A percentile compares a stretch with the other conserved stretches of the same genome.
Conservation (phyloP, 768 basidiomycete species). For the Sutorius australiensis region DNA sequence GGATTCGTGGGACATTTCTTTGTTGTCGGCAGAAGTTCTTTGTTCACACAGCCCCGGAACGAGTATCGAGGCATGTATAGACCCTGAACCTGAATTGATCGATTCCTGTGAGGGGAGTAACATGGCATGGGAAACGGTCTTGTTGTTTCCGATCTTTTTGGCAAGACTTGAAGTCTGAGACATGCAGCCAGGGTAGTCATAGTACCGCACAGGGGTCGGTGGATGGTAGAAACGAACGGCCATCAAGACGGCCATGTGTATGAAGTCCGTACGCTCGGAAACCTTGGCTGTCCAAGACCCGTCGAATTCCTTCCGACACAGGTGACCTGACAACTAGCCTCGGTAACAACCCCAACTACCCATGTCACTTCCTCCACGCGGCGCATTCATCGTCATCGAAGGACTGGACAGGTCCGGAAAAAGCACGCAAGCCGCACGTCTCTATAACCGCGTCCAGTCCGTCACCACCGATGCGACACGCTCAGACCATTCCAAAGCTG, state of each 20-base stretch:
- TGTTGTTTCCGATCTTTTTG: background rate
- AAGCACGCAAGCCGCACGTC: constrained; percentile 73
- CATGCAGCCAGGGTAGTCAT: no score
- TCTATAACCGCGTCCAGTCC: constrained; percentile 51
- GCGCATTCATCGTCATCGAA: constrained; percentile 89
- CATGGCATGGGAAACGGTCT: background rate
- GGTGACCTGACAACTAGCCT: background rate
- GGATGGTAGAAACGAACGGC: no score
- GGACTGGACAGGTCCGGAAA: constrained; percentile 97
- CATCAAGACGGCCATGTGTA: background rate
- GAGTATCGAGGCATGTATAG: background rate
- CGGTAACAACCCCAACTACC: background rate
- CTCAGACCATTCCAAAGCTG: constrained; percentile 31
- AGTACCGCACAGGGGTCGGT: no score
- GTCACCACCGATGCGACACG: background rate
- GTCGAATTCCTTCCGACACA: background rate
- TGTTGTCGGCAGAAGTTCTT: background rate
- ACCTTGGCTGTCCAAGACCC: background rate
- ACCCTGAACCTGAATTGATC: background rate
- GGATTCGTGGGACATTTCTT: background rate
- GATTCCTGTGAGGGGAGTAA: background rate
- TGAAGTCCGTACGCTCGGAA: background rate
- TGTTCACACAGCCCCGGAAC: background rate
- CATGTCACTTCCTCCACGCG: constrained; percentile 36
- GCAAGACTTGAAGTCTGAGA: background rate